Evolutionary conservation across 176 grass and related monocot species (phyloP).

Genomic region (Avena insularis): DNA sequence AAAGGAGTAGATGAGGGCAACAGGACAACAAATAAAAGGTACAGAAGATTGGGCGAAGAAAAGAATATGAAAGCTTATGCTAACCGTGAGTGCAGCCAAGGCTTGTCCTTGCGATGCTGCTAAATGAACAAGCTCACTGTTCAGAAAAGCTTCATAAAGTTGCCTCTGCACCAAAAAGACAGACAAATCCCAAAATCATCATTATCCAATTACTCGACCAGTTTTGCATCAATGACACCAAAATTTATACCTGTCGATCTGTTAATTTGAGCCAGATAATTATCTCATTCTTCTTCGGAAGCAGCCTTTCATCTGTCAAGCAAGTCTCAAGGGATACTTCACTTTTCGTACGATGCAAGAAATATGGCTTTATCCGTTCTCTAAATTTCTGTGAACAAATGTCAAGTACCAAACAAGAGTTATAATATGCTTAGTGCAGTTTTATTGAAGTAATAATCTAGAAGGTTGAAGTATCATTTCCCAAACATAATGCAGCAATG

Average conservation of each 20-base stretch:
- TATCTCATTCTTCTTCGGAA: conserved; percentile 79
- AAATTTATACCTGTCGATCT: conserved; percentile 67
- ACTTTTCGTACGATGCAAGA: conserved; percentile 78
- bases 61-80: conserved; percentile 33
- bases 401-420: conserved; percentile 30
- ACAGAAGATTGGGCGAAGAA: conserved; percentile 29
- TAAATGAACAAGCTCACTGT: conserved; percentile 74
- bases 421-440: conserved; percentile 25
- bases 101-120: conserved; percentile 56
- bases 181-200: conserved; percentile 1
- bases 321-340: conserved; percentile 61
- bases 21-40: conserved; percentile 28
- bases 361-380: conserved; percentile 80
- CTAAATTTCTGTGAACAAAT: conserved; percentile 71
- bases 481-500: not conserved
- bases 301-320: conserved; percentile 29
- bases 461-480: not conserved
- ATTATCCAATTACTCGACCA: conserved; percentile 34
- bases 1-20: not conserved
- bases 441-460: not conserved
- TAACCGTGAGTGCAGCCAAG: conserved; percentile 82
- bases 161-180: conserved; percentile 68
- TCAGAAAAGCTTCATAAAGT: conserved; percentile 96
- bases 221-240: conserved; percentile 4
- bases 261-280: conserved; percentile 95